Evolutionary conservation across 768 basidiomycete species (phyloP).

Genomic region (Pisolithus tinctorius): DNA sequence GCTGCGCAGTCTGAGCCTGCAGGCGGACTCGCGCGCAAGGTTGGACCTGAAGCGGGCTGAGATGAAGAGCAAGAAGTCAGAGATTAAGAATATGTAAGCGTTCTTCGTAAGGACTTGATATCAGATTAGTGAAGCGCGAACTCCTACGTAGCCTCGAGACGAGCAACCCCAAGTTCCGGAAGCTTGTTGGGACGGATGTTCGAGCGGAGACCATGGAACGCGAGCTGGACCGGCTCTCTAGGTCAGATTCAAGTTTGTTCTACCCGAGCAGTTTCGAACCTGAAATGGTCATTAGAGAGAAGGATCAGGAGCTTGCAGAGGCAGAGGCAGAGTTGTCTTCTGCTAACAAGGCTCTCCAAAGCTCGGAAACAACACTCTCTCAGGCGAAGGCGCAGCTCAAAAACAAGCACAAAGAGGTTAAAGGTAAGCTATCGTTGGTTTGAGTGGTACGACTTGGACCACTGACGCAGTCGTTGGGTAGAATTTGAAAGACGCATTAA

Average conservation of each 20-base stretch:
- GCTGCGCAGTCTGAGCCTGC: constrained; percentile 60
- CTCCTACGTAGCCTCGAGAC: constrained; percentile 48
- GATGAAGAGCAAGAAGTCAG: constrained; percentile 52
- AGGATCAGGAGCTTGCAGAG: constrained; percentile 51
- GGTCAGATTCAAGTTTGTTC: constrained; percentile 39
- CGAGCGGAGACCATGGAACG: constrained; percentile 64
- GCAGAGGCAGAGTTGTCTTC: constrained; percentile 27
- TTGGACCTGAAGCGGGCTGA: constrained; percentile 70
- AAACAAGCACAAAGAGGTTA: constrained; percentile 55
- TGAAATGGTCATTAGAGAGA: constrained; percentile 41
- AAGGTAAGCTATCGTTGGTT: constrained; percentile 35
- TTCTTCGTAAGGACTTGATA: neutral
- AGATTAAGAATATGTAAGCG: constrained; percentile 64
- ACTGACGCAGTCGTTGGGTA: constrained; percentile 25
- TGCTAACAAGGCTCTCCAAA: constrained; percentile 53
- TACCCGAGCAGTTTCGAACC: neutral
- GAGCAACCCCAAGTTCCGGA: constrained; percentile 54
- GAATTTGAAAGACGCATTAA: constrained; percentile 42
- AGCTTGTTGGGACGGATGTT: constrained; percentile 56
- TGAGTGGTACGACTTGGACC: neutral
- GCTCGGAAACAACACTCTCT: constrained; percentile 54
- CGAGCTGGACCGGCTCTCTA: constrained; percentile 52
- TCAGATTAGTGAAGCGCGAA: constrained; percentile 2
- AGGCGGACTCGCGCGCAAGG: constrained; percentile 77
- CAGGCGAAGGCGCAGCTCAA: constrained; percentile 56